Conservation (phyloP, 2,329 filamentous ascomycete species). For the Coniochaeta hoffmannii region DNA sequence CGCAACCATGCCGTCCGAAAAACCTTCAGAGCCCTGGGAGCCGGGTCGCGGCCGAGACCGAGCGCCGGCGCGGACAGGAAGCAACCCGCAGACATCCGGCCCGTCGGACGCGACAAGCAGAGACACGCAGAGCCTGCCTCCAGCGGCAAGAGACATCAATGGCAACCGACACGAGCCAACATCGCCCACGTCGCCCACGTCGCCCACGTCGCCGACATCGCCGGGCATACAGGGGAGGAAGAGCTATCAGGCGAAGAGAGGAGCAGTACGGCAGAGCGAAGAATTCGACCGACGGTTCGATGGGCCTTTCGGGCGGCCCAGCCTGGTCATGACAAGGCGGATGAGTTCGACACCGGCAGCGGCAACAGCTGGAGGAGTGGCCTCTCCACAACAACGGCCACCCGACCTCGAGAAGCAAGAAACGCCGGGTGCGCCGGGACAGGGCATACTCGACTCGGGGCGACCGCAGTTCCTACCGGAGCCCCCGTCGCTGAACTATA, state of each 20-base stretch:
- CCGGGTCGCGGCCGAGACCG: background rate
- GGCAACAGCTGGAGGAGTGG: background rate
- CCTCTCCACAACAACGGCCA: background rate
- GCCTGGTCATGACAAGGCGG: slow-evolving; percentile 15
- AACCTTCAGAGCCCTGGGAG: background rate
- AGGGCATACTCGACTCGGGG: background rate
- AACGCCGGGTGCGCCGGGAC: background rate
- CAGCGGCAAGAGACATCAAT: background rate
- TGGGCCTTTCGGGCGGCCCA: slow-evolving; percentile 17
- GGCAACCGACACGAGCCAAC: background rate
- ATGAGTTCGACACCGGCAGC: background rate
- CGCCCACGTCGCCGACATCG: background rate
- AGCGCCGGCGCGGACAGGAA: background rate
- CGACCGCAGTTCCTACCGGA: background rate
- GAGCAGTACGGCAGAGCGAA: slow-evolving; percentile 41
- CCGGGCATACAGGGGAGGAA: slow-evolving; percentile 11
- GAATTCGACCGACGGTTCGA: slow-evolving; percentile 19
- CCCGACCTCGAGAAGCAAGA: background rate
- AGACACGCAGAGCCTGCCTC: background rate
- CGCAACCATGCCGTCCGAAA: background rate
- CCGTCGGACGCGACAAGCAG: background rate
- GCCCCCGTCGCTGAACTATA: slow-evolving; percentile 23
- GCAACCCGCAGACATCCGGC: background rate
- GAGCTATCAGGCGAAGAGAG: slow-evolving; percentile 37
- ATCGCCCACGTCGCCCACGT: too few species aligned